Conservation (phyloP, 768 basidiomycete species). For the Gautieria morchelliformis region DNA sequence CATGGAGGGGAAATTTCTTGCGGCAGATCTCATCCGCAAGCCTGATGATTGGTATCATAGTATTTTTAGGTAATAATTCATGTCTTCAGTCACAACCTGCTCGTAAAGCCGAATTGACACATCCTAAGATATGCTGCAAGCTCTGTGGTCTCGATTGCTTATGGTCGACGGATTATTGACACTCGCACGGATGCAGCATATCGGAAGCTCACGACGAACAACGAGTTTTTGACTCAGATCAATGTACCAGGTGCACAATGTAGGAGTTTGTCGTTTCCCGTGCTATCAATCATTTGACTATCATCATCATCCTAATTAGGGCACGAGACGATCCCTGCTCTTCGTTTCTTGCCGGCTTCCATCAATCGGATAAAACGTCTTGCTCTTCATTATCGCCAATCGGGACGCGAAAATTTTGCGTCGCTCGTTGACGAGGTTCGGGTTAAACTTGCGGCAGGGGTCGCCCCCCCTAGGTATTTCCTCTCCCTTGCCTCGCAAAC, state of each 20-base stretch:
- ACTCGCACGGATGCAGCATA: constrained; percentile 8
- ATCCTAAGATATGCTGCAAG: constrained; percentile 8
- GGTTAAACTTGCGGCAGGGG: constrained; percentile 9
- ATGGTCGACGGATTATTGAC: constrained; percentile 9
- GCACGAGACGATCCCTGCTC: constrained; percentile 13
- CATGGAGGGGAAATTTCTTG: constrained; percentile 9
- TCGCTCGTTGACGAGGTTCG: constrained; percentile 11
- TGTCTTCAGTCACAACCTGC: not conserved
- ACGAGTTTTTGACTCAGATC: constrained; percentile 8
- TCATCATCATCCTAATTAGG: not conserved
- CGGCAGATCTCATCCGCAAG: constrained; percentile 4
- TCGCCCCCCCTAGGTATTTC: constrained; percentile 8
- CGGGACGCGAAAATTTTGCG: constrained; percentile 7
- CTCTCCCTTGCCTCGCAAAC: not conserved
- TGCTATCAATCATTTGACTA: not conserved
- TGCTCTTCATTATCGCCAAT: constrained; percentile 7
- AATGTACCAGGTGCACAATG: constrained; percentile 14
- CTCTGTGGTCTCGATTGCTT: constrained; percentile 9
- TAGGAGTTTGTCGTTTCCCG: not conserved
- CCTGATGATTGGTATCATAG: constrained; percentile 7
- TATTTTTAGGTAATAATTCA: constrained; percentile 1
- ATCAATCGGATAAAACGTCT: constrained; percentile 9
- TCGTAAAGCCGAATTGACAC: not conserved
- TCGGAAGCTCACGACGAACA: constrained; percentile 5
- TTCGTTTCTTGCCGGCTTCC: constrained; percentile 8